Evolutionary conservation across 805 yeast species (phyloP), one percentile per base, ranked within the genome.

Genomic region (Pichia nanzhaoensis): DNA sequence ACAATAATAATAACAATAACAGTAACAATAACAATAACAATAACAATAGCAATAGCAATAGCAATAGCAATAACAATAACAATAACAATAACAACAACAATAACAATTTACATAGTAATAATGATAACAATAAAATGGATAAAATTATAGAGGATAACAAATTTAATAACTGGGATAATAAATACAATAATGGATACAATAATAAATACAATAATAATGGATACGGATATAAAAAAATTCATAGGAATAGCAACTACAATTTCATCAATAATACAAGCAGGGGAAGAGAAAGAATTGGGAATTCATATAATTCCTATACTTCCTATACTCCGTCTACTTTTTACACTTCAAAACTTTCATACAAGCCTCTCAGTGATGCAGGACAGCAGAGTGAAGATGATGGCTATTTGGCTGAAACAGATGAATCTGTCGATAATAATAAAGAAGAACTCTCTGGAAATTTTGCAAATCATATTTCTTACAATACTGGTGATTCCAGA

Each of bases 211-310:
- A 30, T 21, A 37, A 38, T n/a, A 28, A 20, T 32, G 31, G 20
- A 19, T 30, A 30, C 33, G 16, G 16, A 10, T 18, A 30, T 21
- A 24, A 12, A 18, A 17, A 17, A 12, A 39, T n/a, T 21, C 41
- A 39, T 12, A 39, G 35, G 10, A 39, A 39, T 30, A 39, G 41
- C 34, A 39, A 39, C 17, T 31, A 39, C 21, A 39, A 28, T 30
- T 39, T 39, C 17, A 39, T 39, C 21, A 30, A 39, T 12, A 39
- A 39, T 32, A n/a, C 17, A 30, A 30, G 14, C 21, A 30, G 13
- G 18, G 41, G 5, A 33, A 33, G 16, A 6, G 6, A 13, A 9
- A 19, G 18, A 3, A 19, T 10, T 12, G 19, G n/a, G 12, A 18
- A 2, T 24, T 6, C 9, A 24, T 6, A 10, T 7, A 10, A 7